These are phyloP conservation scores for Ustilago cynodontis DNA, from an alignment of 1,284 basidiomycete species.

Conservation along the genomic window DNA sequence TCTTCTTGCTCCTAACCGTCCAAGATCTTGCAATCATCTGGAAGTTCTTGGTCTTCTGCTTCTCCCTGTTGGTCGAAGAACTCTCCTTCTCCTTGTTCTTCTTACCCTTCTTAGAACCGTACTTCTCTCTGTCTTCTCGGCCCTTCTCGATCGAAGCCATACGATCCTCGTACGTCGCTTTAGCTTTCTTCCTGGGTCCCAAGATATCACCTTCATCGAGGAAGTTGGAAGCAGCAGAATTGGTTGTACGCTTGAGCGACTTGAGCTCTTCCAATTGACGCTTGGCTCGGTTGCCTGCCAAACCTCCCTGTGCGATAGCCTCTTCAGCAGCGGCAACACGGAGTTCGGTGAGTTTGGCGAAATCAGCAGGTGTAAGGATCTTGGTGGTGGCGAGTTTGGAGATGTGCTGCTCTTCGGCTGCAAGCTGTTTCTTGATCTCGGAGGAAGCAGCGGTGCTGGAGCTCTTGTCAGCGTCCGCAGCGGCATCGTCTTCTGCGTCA, in stretches of 20 bases:
- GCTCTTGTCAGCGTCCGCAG: neutral
- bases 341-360: conserved; percentile 90
- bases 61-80: conserved; percentile 63
- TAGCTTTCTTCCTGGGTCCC: conserved; percentile 92
- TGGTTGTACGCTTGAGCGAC: conserved; percentile 73
- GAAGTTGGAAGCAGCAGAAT: conserved; percentile 64
- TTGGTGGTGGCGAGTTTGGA: conserved; percentile 78
- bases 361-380: conserved; percentile 97
- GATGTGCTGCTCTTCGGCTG: conserved; percentile 43
- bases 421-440: conserved; percentile 21
- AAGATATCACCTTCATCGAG: conserved; percentile 76
- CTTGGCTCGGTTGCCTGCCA: conserved; percentile 55
- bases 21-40: conserved; percentile 65
- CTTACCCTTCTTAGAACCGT: conserved; percentile 74
- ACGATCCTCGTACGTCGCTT: conserved; percentile 93
- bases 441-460: conserved; percentile 16
- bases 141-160: conserved; percentile 92
- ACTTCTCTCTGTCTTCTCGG: conserved; percentile 95
- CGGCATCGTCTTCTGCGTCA: conserved; percentile 44
- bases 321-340: conserved; percentile 81
- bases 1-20: conserved; percentile 66
- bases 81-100: conserved; percentile 67
- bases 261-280: conserved; percentile 77
- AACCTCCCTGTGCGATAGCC: conserved; percentile 71
- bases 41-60: conserved; percentile 66